Evolutionary conservation across 176 grass and related monocot species (phyloP), one percentile per base, ranked within the genome.

Genomic region (Miscanthus lutarioriparius): DNA sequence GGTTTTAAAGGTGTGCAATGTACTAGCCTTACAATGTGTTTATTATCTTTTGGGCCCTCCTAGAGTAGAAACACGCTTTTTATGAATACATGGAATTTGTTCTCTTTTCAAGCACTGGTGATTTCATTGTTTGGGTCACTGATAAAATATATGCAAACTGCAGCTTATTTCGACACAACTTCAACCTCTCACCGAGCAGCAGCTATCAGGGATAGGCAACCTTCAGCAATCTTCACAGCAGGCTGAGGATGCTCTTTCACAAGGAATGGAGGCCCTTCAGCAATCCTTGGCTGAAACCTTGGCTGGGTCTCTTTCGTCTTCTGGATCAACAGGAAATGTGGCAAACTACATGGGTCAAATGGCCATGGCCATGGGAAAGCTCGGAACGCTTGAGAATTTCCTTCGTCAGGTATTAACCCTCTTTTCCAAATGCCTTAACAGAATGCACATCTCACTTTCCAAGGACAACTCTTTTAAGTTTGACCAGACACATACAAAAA

Each of bases 291-390:
- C 96, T 58, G 96, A 98, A 86, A 98, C 96, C 22, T 87, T 98
- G 85, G 96, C 93, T 71, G 93, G 96, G 22, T 98, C 93, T 62
- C 89, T 98, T 61, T 81, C 85, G 16, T 85, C 96, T 56, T 93
- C 96, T 28, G 93, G 89, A 72, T 95, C 93, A 72, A 93, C 93
- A 72, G 93, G 96, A 80, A 98, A 93, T 75, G 96, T 98, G 27
- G 93, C 96, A 70, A 95, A 98, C 37, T 98, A 98, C 77, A 98
- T 98, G 96, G 96, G 96, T 78, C 96, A 98, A 85, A 98, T 98
- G 96, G 96, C 96, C 63, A 98, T 98, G 96, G 92, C 96, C 41
- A 95, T 98, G 96, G 96, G 93, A n/a, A 98, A 98, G 66, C 96
- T 98, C 53, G 96, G 95, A 54, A 98, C 96, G 12, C 89, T 98